Evolutionary conservation across 225 moss, liverwort and hornwort genomes (phyloP), one percentile per base, ranked within the genome.

Genomic region (Sphagnum tenellum): DNA sequence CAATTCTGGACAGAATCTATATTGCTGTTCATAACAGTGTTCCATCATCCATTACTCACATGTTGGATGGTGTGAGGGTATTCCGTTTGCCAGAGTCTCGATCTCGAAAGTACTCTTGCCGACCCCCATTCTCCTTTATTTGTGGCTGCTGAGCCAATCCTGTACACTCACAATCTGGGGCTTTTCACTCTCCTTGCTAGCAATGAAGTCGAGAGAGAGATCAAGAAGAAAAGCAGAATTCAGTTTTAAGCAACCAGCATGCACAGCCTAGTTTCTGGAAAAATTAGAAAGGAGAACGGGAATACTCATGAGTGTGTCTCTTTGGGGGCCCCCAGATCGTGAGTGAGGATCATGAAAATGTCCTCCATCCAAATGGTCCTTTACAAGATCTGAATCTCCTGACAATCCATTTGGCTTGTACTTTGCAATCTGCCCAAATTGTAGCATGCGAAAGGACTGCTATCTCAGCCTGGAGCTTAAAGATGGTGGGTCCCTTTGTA

Each of bases 391-490:
- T 2, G 74, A 67, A 45, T 95, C 91, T 67, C 89, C 91, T 65
- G 45, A 85, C 82, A 91, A 83, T 65, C 89, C 91, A 57, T 79
- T 82, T 49, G 98, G 93, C 74, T 87, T 82, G 63, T 93, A 98
- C 59, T 98, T 98, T 47, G 98, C 98, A 74, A 98, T 98, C 98
- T 96, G 77, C 67, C 60, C 13, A 10, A 29, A 29, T 29, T 29
- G 29, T 29, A 29, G 29, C 48, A 45, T 56, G 66, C 55, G 54
- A 29, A 29, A 29, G 29, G 29, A 29, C 29, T 29, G 1, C 29
- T 29, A 29, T 29, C 29, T 29, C 29, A 29, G 29, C 29, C 29
- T 29, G 29, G 29, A 29, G 1, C 29, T 29, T 29, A 29, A 29
- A 29, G 29, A 29, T 29, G 29, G 29, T 29, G 29, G 29, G 29